Conservation (phyloP, 1,139 yeast species). For the Taphrina wiesneri region DNA sequence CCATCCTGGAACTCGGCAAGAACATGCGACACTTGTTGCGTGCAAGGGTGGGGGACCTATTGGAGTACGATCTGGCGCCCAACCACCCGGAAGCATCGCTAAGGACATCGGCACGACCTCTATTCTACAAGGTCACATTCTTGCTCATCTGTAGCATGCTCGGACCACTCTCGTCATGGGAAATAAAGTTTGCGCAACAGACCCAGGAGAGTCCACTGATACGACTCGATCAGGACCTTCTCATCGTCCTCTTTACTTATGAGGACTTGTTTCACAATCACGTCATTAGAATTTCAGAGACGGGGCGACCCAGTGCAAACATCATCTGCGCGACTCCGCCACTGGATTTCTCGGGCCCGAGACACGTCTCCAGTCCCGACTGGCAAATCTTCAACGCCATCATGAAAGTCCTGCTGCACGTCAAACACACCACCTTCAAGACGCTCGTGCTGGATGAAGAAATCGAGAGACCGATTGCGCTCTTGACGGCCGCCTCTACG, state of each 20-base stretch:
- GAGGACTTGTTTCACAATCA: conserved; percentile 8
- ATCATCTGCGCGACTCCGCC: conserved; percentile 5
- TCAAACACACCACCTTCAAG: conserved; percentile 9
- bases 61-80: conserved; percentile 5
- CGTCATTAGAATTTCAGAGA: background rate
- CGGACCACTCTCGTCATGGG: conserved; percentile 10
- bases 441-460: conserved; percentile 4
- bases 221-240: background rate
- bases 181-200: background rate
- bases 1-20: background rate
- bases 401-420: background rate
- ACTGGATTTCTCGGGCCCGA: background rate
- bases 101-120: conserved; percentile 3
- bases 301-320: conserved; percentile 1
- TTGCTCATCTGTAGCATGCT: background rate
- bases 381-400: conserved; percentile 9
- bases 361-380: conserved; percentile 10
- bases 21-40: background rate
- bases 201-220: background rate
- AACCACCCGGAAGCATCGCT: background rate
- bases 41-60: background rate
- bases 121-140: background rate
- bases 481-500: background rate
- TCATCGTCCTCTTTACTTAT: background rate
- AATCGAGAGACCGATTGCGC: background rate